phyloP scores from a whole-genome alignment of 1,139 yeast species.

The Sugiyamaella paludigena region DNA sequence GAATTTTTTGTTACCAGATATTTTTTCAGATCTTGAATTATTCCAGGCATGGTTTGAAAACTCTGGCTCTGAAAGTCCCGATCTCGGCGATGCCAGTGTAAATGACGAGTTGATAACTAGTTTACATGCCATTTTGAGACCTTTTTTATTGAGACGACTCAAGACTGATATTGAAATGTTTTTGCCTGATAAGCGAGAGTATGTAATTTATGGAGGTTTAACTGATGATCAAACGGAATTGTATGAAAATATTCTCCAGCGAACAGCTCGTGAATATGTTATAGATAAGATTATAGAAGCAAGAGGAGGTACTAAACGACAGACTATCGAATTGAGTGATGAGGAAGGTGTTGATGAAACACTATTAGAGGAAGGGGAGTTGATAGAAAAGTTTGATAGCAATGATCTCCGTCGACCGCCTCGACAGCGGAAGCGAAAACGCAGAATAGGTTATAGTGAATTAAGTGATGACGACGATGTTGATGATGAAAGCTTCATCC shows the following conservation, averaged over 20 bases:
- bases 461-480: too few species aligned
- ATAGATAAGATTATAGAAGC: slow-evolving; percentile 38
- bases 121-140: slow-evolving; percentile 82
- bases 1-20: slow-evolving; percentile 66
- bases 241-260: slow-evolving; percentile 59
- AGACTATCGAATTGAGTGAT: too few species aligned
- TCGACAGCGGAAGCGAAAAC: too few species aligned
- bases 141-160: slow-evolving; percentile 78
- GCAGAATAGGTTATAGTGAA: too few species aligned
- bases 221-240: slow-evolving; percentile 60
- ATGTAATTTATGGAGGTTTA: slow-evolving; percentile 69
- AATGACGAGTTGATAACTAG: slow-evolving; percentile 55
- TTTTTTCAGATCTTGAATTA: slow-evolving; percentile 81
- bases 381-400: too few species aligned
- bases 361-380: too few species aligned
- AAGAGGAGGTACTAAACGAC: slow-evolving; percentile 14
- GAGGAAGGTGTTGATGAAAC: too few species aligned
- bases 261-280: slow-evolving; percentile 38
- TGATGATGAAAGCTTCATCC: too few species aligned
- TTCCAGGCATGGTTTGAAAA: slow-evolving; percentile 95
- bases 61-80: slow-evolving; percentile 41
- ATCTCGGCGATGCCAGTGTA: slow-evolving; percentile 38
- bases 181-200: slow-evolving; percentile 88
- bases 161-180: slow-evolving; percentile 66
- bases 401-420: too few species aligned